Conservation (phyloP, 2,329 filamentous ascomycete species). For the Colletotrichum destructivum region DNA sequence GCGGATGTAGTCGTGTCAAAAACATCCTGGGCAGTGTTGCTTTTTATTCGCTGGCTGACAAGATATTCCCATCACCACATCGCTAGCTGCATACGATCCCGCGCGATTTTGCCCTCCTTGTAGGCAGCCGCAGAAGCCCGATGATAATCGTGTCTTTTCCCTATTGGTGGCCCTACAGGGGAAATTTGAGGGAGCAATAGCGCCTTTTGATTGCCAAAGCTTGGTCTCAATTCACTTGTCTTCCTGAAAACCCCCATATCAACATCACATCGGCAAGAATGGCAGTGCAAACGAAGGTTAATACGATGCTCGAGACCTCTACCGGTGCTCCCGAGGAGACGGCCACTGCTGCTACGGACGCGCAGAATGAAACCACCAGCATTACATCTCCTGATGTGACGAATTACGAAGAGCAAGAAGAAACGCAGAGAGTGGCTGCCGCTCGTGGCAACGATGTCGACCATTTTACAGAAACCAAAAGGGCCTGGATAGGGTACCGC, state of each 20-base stretch:
- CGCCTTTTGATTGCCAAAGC: neutral
- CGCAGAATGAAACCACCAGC: neutral
- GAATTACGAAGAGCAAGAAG: neutral
- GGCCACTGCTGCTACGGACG: accelerated
- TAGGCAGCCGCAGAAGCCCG: neutral
- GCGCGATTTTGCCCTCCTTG: neutral
- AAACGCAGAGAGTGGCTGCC: neutral
- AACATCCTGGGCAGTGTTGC: neutral
- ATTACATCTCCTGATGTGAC: neutral
- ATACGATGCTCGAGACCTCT: neutral
- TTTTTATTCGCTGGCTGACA: neutral
- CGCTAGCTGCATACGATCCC: neutral
- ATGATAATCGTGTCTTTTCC: neutral
- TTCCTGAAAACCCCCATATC: too few relatives aligned
- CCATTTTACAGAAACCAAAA: neutral
- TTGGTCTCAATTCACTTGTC: too few relatives aligned
- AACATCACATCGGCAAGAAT: neutral
- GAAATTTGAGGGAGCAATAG: neutral
- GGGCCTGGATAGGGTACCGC: constrained; percentile 40
- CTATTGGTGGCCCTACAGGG: neutral
- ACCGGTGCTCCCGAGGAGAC: neutral
- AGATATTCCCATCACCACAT: neutral
- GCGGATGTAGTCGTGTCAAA: neutral
- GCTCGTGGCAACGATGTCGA: neutral
- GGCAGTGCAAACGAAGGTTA: neutral